Percentiles rank a stretch among this genome's conserved stretches.
Conservation (phyloP, 1,284 basidiomycete species). For the Pseudomicrostroma phylloplanum region DNA sequence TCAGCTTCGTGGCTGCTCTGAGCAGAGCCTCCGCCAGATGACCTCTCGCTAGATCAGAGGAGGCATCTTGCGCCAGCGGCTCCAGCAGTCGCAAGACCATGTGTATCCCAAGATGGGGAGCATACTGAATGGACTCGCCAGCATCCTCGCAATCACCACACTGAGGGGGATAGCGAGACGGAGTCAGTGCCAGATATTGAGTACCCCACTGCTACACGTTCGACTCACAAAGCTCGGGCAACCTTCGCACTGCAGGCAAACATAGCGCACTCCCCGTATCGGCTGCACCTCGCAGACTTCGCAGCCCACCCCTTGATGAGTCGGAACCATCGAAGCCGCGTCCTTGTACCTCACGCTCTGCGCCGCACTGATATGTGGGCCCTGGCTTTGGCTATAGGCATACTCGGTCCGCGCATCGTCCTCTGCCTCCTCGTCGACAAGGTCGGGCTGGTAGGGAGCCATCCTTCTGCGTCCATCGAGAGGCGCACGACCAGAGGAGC, state of each 20-base stretch:
- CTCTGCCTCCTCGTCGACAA: background rate
- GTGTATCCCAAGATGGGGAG: background rate
- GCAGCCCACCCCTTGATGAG: background rate
- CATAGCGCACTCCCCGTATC: background rate
- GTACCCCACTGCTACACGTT: background rate
- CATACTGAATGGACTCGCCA: background rate
- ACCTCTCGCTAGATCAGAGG: background rate
- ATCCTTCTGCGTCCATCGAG: background rate
- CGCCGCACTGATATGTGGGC: background rate
- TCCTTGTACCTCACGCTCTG: background rate
- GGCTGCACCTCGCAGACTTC: background rate
- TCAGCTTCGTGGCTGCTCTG: background rate
- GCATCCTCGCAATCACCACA: background rate
- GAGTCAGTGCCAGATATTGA: background rate
- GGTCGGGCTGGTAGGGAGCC: background rate
- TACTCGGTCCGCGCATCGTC: conserved; percentile 3
- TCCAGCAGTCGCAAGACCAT: background rate
- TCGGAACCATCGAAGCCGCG: background rate
- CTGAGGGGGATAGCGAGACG: background rate
- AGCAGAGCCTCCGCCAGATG: background rate
- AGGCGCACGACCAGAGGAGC: background rate
- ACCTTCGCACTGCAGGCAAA: background rate
- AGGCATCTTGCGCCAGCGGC: background rate
- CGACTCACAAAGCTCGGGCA: too few species aligned
- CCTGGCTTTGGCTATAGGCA: background rate